phyloP scores from a whole-genome alignment of 176 grass and related monocot species.

The Triticum monococcum region DNA sequence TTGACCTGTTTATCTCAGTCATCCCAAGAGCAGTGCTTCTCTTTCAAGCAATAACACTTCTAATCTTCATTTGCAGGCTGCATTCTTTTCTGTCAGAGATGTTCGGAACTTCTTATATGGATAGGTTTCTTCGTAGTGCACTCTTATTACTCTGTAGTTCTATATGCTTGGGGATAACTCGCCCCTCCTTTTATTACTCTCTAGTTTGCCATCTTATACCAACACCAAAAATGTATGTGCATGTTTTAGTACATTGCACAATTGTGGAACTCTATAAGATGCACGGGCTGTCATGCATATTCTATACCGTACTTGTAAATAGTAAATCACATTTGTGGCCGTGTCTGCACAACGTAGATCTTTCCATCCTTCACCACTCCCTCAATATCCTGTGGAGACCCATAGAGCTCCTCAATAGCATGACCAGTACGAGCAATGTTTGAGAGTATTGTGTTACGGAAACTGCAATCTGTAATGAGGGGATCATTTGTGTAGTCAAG shows the following conservation, averaged over 20 bases:
- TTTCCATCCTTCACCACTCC: constrained; percentile 82
- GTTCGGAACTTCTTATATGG: background rate
- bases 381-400: constrained; percentile 78
- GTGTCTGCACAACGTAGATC: constrained; percentile 87
- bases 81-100: background rate
- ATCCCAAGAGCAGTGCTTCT: background rate
- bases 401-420: constrained; percentile 77
- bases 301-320: background rate
- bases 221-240: background rate
- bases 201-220: background rate
- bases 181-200: background rate
- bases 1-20: background rate
- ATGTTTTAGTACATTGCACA: background rate
- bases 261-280: background rate
- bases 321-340: constrained; percentile 70
- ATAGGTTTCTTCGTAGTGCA: background rate
- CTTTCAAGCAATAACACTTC: background rate
- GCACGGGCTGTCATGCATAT: background rate
- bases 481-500: constrained; percentile 77
- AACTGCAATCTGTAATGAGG: constrained; percentile 54
- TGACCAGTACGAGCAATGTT: constrained; percentile 58
- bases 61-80: background rate
- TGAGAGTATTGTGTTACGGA: constrained; percentile 55
- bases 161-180: background rate
- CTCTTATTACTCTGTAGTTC: background rate